These are phyloP conservation scores for Diaporthe sp. DNA, from an alignment of 2,329 filamentous ascomycete species.

Conservation along the genomic window DNA sequence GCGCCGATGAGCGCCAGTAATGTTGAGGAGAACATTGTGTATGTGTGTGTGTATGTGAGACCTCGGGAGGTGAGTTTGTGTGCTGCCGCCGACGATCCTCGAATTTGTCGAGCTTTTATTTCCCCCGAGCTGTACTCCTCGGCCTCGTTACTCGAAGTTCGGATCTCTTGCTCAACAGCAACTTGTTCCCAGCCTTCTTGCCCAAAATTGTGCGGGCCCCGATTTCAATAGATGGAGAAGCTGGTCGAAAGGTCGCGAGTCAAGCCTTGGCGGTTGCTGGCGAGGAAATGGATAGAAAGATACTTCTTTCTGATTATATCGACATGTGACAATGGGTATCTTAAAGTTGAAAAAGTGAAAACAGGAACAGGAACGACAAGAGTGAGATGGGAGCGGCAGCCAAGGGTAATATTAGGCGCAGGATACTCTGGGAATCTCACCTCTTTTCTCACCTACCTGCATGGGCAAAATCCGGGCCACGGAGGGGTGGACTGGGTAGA, in stretches of 20 bases:
- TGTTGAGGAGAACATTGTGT: slow-evolving; percentile 63
- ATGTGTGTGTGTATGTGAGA: slow-evolving; percentile 30
- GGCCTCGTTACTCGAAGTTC: not conserved
- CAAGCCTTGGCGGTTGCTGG: not conserved
- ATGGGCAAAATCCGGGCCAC: slow-evolving; percentile 17
- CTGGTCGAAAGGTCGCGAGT: not conserved
- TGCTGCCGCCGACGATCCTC: slow-evolving; percentile 11
- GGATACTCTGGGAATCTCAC: slow-evolving; percentile 37
- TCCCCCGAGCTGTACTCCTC: not conserved
- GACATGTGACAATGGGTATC: slow-evolving; percentile 22
- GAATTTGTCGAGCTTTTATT: not conserved
- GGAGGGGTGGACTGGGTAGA: slow-evolving; percentile 6
- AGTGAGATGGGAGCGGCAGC: slow-evolving; percentile 30
- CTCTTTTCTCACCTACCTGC: slow-evolving; percentile 23
- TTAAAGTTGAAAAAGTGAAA: slow-evolving; percentile 16
- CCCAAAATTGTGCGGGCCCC: not conserved
- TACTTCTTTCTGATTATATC: slow-evolving; percentile 22
- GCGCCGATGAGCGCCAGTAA: slow-evolving; percentile 60
- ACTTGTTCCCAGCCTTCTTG: not conserved
- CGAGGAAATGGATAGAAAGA: not conserved
- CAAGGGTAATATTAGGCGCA: slow-evolving; percentile 40
- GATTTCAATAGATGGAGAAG: not conserved
- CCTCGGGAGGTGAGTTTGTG: slow-evolving; percentile 28
- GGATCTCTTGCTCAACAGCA: not conserved
- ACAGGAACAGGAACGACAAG: slow-evolving; percentile 1